Evolutionary conservation across 202 grass and related monocot genomes (phyloP).

Genomic region (Dendrocalamus latiflorus): DNA sequence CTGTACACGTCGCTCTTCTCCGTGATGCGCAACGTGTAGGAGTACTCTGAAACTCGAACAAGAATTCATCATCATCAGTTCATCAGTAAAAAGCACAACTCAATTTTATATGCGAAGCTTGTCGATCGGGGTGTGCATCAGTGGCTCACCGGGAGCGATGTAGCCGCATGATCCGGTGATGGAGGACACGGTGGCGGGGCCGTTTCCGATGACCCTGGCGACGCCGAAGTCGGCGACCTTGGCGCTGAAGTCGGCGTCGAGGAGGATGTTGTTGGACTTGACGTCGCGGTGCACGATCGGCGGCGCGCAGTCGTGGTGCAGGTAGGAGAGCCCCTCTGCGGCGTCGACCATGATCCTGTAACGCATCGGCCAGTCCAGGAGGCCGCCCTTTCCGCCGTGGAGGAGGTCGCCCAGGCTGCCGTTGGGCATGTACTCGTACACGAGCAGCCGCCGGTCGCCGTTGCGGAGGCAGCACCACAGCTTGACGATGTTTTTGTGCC

Average conservation of each 20-base stretch:
- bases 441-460: slow-evolving; percentile 56
- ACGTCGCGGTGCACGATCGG: slow-evolving; percentile 93
- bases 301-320: slow-evolving; percentile 74
- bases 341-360: slow-evolving; percentile 49
- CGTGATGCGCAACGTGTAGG: slow-evolving; percentile 79
- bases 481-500: slow-evolving; percentile 83
- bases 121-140: neutral
- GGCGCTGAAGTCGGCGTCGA: slow-evolving; percentile 56
- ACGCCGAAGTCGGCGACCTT: slow-evolving; percentile 81
- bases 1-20: slow-evolving; percentile 90
- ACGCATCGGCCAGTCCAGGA: slow-evolving; percentile 53
- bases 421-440: slow-evolving; percentile 97
- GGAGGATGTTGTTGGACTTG: slow-evolving; percentile 95
- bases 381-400: slow-evolving; percentile 44
- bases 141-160: slow-evolving; percentile 69
- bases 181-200: slow-evolving; percentile 21
- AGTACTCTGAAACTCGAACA: too few species aligned
- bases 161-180: slow-evolving; percentile 74
- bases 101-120: too few species aligned
- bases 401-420: slow-evolving; percentile 70
- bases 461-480: slow-evolving; percentile 61
- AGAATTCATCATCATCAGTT: neutral
- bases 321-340: slow-evolving; percentile 63
- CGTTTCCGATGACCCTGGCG: slow-evolving; percentile 24
- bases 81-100: too few species aligned